Base-by-base conservation (phyloP, 1,139 yeast species). In the Lodderomyces jiufengensis region DNA sequence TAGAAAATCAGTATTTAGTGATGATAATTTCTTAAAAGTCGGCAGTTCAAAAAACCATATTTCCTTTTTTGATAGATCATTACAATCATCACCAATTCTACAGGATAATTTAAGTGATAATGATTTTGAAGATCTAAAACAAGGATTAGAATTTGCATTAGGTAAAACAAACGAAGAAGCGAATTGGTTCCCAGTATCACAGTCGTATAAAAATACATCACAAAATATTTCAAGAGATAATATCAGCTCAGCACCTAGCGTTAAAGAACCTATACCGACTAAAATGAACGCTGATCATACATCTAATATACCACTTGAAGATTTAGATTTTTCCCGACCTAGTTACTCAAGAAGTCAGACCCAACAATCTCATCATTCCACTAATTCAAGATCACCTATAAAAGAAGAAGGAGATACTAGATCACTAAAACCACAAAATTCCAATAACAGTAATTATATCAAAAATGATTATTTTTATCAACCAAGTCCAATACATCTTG, bases 71-170 rank as follows among this genome's bases (percentile, higher is more conserved):
- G 10, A 24, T 5, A 3, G 18, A 14, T 21, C 37, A 6, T 7
- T 10, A 9, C 16, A 25, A 3, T 12, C 29, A 16, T 28, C 42
- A 6, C 33, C 45, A 11, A 27, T 27, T 13, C 15, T 42, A 10
- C 32, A 32, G 3, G 27, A 33, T 13, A 32, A 34, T 9, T 24
- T 39, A 9, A 37, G 52, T 27, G 56, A 51, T 15, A 54, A 54
- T 29, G 66, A 65, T 39, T 52, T 64, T 20, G 59, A 61, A 32
- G 66, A 64, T 22, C 46, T 69, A 24, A 55, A 57, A 32, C 63
- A 64, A 42, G 72, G 72, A 3, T 45, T 69, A 14, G 53, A 53
- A 26, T 57, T 53, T 42, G 75, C 73, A 2, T 49, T 68, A 22
- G 73, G 74, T 1, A 48, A 62, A 3, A 44, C 45, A 9, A 48